These are phyloP conservation scores for Coniosporium apollinis DNA, from an alignment of 495 filamentous ascomycete genomes.

Conservation along the genomic window DNA sequence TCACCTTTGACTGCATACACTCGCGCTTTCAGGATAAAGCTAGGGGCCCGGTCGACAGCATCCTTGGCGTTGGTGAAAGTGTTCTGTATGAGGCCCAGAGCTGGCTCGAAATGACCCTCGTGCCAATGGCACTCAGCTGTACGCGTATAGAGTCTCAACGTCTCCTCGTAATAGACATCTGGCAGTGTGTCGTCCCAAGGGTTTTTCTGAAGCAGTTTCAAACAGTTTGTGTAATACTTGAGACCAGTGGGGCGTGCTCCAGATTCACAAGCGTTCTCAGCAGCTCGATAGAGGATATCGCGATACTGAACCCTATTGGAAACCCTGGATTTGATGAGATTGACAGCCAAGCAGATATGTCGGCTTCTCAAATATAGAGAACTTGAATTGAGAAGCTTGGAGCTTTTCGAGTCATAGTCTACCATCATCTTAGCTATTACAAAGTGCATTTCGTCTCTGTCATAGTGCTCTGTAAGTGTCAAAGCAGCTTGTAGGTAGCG, in stretches of 20 bases:
- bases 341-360: slow-evolving; percentile 57
- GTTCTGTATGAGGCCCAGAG: slow-evolving; percentile 43
- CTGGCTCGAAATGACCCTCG: slow-evolving; percentile 46
- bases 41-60: slow-evolving; percentile 57
- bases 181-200: slow-evolving; percentile 53
- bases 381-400: slow-evolving; percentile 11
- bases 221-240: slow-evolving; percentile 58
- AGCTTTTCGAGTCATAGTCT: slow-evolving; percentile 38
- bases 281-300: slow-evolving; percentile 57
- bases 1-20: slow-evolving; percentile 59
- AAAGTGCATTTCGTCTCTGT: slow-evolving; percentile 70
- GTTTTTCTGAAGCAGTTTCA: slow-evolving; percentile 58
- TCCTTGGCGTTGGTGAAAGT: slow-evolving; percentile 49
- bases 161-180: slow-evolving; percentile 80
- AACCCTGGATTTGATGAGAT: slow-evolving; percentile 51
- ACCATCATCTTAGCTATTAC: slow-evolving; percentile 64
- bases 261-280: slow-evolving; percentile 56
- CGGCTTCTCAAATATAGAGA: slow-evolving; percentile 50
- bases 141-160: slow-evolving; percentile 51
- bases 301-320: slow-evolving; percentile 44
- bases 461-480: slow-evolving; percentile 46
- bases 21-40: slow-evolving; percentile 62
- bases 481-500: slow-evolving; percentile 55
- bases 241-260: slow-evolving; percentile 64
- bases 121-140: slow-evolving; percentile 71